These are phyloP conservation scores for Leucoagaricus sp. DNA, from an alignment of 1,284 basidiomycete species.

Conservation along the genomic window DNA sequence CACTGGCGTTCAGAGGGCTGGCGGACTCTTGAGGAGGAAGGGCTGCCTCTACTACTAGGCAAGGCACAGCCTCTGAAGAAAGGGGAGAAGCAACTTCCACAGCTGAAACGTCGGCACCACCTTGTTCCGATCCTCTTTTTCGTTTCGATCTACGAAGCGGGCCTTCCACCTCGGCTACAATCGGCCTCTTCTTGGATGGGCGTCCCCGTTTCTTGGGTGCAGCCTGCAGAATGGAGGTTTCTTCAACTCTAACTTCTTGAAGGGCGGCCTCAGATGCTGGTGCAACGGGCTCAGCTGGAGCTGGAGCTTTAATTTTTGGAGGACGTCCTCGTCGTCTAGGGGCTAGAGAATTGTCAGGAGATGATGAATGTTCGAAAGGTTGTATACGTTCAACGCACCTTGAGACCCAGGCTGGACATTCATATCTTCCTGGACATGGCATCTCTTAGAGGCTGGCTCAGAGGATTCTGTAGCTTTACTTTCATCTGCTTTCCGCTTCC, in stretches of 20 bases:
- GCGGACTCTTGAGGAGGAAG: background rate
- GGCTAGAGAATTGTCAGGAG: background rate
- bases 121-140: background rate
- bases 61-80: background rate
- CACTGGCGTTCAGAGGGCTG: background rate
- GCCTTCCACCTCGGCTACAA: background rate
- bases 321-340: constrained; percentile 40
- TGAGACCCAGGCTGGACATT: background rate
- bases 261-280: background rate
- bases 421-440: constrained; percentile 5
- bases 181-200: constrained; percentile 21
- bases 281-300: background rate
- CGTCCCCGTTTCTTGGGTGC: constrained; percentile 30
- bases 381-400: background rate
- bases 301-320: constrained; percentile 27
- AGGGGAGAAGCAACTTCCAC: background rate
- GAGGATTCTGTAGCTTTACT: background rate
- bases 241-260: constrained; percentile 1
- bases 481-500: constrained; percentile 9
- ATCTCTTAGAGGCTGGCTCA: constrained; percentile 3
- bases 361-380: background rate
- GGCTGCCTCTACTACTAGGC: background rate
- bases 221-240: constrained; percentile 11
- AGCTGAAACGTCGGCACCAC: background rate
- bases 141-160: background rate